phyloP scores from a whole-genome alignment of 257 asterid genomes.

The Solanum appendiculatum region DNA sequence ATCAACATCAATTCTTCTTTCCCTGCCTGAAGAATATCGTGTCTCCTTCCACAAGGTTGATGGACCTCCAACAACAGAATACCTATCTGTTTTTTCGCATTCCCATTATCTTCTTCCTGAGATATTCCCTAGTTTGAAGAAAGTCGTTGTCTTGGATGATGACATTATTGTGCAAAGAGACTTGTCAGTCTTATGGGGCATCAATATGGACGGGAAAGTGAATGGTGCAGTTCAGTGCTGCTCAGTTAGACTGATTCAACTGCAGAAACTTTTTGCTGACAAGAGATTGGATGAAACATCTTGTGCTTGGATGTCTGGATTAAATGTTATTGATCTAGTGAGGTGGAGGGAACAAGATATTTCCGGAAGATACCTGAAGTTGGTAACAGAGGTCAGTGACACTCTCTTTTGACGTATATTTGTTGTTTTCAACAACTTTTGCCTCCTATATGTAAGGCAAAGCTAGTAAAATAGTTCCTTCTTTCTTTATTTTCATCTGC shows the following conservation, averaged over 20 bases:
- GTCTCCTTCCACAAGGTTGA: conserved; percentile 65
- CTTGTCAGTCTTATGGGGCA: conserved; percentile 78
- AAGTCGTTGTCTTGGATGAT: conserved; percentile 85
- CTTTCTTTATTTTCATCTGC: not conserved
- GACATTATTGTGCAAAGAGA: conserved; percentile 85
- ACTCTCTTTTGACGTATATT: not conserved
- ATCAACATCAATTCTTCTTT: conserved; percentile 39
- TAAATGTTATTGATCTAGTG: conserved; percentile 64
- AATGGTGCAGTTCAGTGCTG: conserved; percentile 75
- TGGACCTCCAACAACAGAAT: conserved; percentile 53
- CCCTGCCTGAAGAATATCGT: conserved; percentile 87
- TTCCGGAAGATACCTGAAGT: conserved; percentile 44
- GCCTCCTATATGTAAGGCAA: not conserved
- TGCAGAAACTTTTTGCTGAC: conserved; percentile 39
- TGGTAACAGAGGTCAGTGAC: conserved; percentile 68
- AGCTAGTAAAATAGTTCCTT: not conserved
- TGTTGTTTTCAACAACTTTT: not conserved
- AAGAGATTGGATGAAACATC: conserved; percentile 41
- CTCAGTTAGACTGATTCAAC: conserved; percentile 53
- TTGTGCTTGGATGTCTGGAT: conserved; percentile 91
- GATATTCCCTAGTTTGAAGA: conserved; percentile 56
- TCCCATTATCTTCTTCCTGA: conserved; percentile 84
- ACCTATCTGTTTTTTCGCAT: conserved; percentile 71
- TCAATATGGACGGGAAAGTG: conserved; percentile 85
- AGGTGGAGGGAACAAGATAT: conserved; percentile 71